These are phyloP conservation scores for Suillus fuscotomentosus DNA, from an alignment of 768 basidiomycete genomes.

Conservation along the genomic window DNA sequence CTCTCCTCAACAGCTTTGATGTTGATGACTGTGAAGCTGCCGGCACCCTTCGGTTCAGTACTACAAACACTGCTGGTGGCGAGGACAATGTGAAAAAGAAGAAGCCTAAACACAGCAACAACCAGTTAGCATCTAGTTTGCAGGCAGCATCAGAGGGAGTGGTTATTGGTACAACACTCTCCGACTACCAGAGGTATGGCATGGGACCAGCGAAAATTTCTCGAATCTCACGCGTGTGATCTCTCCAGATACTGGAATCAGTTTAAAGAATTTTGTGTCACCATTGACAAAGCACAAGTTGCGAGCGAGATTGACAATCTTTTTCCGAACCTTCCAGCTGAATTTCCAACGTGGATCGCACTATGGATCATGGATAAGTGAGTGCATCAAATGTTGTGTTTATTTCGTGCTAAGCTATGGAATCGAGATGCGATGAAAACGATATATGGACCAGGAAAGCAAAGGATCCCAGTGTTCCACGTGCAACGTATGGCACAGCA, in stretches of 20 bases:
- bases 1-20: constrained; percentile 7
- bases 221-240: neutral
- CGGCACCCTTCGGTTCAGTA: neutral
- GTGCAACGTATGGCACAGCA: constrained; percentile 28
- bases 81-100: neutral
- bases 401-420: neutral
- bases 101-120: neutral
- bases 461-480: constrained; percentile 1
- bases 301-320: constrained; percentile 12
- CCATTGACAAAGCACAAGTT: constrained; percentile 5
- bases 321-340: constrained; percentile 14
- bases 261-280: constrained; percentile 17
- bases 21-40: neutral
- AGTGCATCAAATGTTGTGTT: neutral
- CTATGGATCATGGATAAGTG: constrained; percentile 30
- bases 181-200: constrained; percentile 29
- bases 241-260: constrained; percentile 18
- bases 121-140: constrained; percentile 7
- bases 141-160: constrained; percentile 25
- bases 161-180: constrained; percentile 28
- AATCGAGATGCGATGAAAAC: constrained; percentile 25
- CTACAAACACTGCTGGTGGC: neutral
- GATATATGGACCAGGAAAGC: constrained; percentile 19
- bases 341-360: constrained; percentile 24
- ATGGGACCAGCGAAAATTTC: neutral